Evolutionary conservation across 2,329 filamentous ascomycete genomes (phyloP), one percentile per base, ranked within the genome.

Genomic region (Hyphodiscus sp.): DNA sequence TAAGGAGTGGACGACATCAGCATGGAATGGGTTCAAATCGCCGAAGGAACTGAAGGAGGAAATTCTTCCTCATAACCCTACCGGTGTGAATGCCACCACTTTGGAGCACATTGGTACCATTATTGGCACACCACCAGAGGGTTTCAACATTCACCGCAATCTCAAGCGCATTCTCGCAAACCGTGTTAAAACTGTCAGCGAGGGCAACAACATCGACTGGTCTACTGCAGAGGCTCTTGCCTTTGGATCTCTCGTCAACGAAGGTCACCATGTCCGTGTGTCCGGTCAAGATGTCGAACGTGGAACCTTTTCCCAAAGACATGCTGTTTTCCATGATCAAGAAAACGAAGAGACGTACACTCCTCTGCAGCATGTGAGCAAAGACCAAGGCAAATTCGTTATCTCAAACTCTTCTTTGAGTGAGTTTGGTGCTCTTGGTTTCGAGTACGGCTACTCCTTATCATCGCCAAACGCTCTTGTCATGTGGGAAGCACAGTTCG

Each of bases 401-500:
- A 95, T 99, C 69, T 89, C 89, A 58, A 99, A 99, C 80, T 99
- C 94, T 26, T 97, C 92, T 13, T 80, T 85, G 65, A 83, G 79
- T 65, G 77, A 85, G 71, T 81, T 80, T 52, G 78, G 77, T 65
- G 87, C 83, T 57, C 88, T 99, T 58, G 94, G 94, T 51, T 99
- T 99, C 70, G 94, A 99, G 74, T 99, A 99, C 67, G 94, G 94
- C 57, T 99, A 99, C 78, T 99, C 94, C 2, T 77, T 99, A 57
- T 95, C 91, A 26, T 97, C 94, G 29, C 94, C 94, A 54, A 95
- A 96, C 69, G 92, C 94, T 41, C 83, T 99, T 23, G 92, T 99
- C 65, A 95, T 99, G 85, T 99, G 94, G 94, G 94, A 99, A 76
- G 94, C 94, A 41, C 94, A 99, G 74, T 99, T 99, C 68, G 94